These are phyloP conservation scores for Orbilia oligospora DNA, from an alignment of 2,329 filamentous ascomycete genomes.

Conservation along the genomic window DNA sequence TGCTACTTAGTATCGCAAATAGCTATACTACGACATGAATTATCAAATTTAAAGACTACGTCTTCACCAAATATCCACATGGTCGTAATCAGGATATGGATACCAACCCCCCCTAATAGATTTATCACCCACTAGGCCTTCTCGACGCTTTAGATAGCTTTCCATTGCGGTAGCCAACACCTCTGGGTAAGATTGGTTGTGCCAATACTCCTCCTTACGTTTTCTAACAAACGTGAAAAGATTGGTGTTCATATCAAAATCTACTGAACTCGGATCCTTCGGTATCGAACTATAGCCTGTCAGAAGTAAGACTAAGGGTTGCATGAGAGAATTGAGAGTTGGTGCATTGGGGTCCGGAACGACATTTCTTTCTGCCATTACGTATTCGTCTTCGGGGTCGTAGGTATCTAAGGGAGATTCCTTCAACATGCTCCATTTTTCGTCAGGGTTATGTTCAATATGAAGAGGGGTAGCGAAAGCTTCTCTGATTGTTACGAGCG, in stretches of 20 bases:
- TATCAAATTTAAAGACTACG: no score
- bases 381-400: constrained; percentile 11
- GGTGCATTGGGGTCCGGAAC: background rate
- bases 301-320: constrained; percentile 13
- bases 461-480: constrained; percentile 7
- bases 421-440: background rate
- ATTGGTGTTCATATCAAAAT: background rate
- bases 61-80: no score
- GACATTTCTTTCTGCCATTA: constrained; percentile 12
- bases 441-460: background rate
- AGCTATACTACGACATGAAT: no score
- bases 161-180: background rate
- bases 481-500: background rate
- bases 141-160: constrained; percentile 7
- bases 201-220: constrained; percentile 9
- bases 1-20: no score
- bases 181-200: constrained; percentile 11
- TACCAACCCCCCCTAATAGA: background rate
- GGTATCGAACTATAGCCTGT: constrained; percentile 11
- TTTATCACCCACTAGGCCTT: background rate
- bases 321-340: background rate
- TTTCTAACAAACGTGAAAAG: background rate
- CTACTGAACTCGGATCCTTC: background rate
- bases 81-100: constrained; percentile 3
- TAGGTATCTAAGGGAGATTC: constrained; percentile 10